These are phyloP conservation scores for Tolypocladium ovalisporum DNA, from an alignment of 2,329 filamentous ascomycete species.

Conservation along the genomic window DNA sequence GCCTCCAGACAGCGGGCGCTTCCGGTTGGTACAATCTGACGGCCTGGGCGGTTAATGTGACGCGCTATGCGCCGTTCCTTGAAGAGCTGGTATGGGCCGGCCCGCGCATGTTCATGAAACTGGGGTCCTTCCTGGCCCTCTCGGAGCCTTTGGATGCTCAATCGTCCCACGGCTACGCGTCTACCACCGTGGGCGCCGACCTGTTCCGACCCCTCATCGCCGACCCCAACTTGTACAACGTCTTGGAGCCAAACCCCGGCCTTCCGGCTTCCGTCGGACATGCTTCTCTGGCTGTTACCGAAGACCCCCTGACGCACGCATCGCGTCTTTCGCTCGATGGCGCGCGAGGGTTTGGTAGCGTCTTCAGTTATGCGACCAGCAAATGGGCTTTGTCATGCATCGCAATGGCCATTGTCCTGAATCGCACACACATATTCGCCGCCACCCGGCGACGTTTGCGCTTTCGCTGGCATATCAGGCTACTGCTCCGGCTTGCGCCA, in stretches of 20 bases:
- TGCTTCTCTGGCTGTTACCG: conserved; percentile 3
- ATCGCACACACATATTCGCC: conserved; percentile 87
- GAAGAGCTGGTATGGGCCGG: conserved; percentile 59
- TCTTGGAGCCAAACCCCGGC: conserved; percentile 14
- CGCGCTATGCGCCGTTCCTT: conserved; percentile 50
- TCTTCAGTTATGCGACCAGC: conserved; percentile 84
- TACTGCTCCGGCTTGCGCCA: conserved; percentile 60
- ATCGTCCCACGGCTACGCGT: conserved; percentile 6
- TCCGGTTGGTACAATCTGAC: conserved; percentile 42
- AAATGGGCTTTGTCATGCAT: conserved; percentile 88
- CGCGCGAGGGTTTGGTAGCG: conserved; percentile 63
- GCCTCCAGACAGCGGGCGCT: conserved; percentile 6
- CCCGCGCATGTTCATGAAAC: conserved; percentile 58
- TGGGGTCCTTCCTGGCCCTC: conserved; percentile 51
- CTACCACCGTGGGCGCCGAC: conserved; percentile 9
- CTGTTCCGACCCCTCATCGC: conserved; percentile 12
- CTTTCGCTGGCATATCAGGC: conserved; percentile 60
- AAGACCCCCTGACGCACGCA: conserved; percentile 9
- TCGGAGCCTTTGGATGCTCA: conserved; percentile 48
- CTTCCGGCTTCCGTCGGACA: conserved; percentile 1
- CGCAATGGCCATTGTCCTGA: conserved; percentile 74
- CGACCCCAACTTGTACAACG: conserved; percentile 15
- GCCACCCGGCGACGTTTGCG: conserved; percentile 73
- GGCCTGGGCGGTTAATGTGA: conserved; percentile 46
- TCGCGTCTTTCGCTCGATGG: conserved; percentile 46